Percentiles rank a stretch among this genome's conserved stretches.
These are phyloP conservation scores for Erigeron canadensis DNA, from an alignment of 129 eudicot genomes.

Conservation along the genomic window DNA sequence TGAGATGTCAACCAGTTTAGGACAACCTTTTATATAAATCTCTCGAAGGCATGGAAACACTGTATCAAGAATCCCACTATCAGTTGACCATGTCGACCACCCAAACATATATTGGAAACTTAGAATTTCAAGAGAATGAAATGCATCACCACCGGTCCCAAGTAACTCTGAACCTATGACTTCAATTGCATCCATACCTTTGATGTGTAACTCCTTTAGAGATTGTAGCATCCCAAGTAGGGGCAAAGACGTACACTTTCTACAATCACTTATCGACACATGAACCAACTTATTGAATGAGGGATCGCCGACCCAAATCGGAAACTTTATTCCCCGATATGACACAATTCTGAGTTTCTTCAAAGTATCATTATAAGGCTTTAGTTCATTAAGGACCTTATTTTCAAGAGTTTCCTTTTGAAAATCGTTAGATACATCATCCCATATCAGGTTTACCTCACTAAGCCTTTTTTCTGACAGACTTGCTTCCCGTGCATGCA, in stretches of 20 bases:
- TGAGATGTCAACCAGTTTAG: constrained; percentile 16
- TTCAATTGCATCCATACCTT: constrained; percentile 23
- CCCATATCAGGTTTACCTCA: too few relatives aligned
- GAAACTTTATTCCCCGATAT: too few relatives aligned
- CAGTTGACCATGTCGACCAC: constrained; percentile 34
- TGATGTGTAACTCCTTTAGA: constrained; percentile 16
- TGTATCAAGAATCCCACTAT: neutral
- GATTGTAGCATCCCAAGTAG: constrained; percentile 42
- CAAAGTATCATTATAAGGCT: too few relatives aligned
- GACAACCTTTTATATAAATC: neutral
- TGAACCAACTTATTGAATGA: neutral
- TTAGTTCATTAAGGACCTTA: too few relatives aligned
- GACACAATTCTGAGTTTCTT: too few relatives aligned
- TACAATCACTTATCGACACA: neutral
- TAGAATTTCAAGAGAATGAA: constrained; percentile 35
- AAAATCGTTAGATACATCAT: too few relatives aligned
- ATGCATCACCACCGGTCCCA: constrained; percentile 6
- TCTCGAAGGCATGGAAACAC: constrained; percentile 17
- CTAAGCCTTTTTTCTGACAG: too few relatives aligned
- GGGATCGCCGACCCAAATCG: too few relatives aligned
- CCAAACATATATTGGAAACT: constrained; percentile 28
- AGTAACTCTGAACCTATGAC: constrained; percentile 35
- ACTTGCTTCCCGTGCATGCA: too few relatives aligned
- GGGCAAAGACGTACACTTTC: constrained; percentile 16
- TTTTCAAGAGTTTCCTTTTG: too few relatives aligned